phyloP scores from a whole-genome alignment of 2,329 filamentous ascomycete species.

The Fusarium albosuccineum region DNA sequence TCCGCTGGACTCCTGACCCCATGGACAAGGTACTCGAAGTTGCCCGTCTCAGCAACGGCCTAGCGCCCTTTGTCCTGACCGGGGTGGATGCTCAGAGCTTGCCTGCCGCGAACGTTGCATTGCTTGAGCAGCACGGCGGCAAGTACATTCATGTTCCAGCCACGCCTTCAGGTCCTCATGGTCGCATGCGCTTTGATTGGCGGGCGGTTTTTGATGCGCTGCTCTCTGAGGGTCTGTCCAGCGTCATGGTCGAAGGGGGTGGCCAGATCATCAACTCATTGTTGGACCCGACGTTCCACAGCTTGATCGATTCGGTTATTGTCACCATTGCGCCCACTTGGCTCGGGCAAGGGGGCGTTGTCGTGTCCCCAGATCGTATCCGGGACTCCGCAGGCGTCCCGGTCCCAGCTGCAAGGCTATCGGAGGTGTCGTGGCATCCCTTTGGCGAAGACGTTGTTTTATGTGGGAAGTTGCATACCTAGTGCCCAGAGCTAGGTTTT shows the following conservation, averaged over 20 bases:
- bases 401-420: slow-evolving; percentile 73
- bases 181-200: slow-evolving; percentile 71
- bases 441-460: slow-evolving; percentile 87
- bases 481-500: slow-evolving; percentile 28
- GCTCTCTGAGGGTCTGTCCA: slow-evolving; percentile 71
- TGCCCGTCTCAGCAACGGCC: slow-evolving; percentile 73
- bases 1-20: slow-evolving; percentile 75
- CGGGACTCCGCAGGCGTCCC: slow-evolving; percentile 63
- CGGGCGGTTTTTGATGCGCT: slow-evolving; percentile 71
- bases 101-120: slow-evolving; percentile 56
- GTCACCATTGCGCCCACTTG: slow-evolving; percentile 92
- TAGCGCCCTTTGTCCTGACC: slow-evolving; percentile 80
- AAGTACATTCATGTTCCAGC: slow-evolving; percentile 60
- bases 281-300: slow-evolving; percentile 70
- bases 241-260: slow-evolving; percentile 94
- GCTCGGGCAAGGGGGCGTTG: slow-evolving; percentile 86
- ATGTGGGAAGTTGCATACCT: slow-evolving; percentile 71
- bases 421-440: slow-evolving; percentile 78
- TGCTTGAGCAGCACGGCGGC: slow-evolving; percentile 65
- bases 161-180: slow-evolving; percentile 52
- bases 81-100: slow-evolving; percentile 58
- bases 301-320: slow-evolving; percentile 82
- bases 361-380: slow-evolving; percentile 77
- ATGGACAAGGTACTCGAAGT: slow-evolving; percentile 76
- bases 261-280: slow-evolving; percentile 85